Base-by-base conservation (phyloP, 768 basidiomycete species). In the Daedalea quercina region DNA sequence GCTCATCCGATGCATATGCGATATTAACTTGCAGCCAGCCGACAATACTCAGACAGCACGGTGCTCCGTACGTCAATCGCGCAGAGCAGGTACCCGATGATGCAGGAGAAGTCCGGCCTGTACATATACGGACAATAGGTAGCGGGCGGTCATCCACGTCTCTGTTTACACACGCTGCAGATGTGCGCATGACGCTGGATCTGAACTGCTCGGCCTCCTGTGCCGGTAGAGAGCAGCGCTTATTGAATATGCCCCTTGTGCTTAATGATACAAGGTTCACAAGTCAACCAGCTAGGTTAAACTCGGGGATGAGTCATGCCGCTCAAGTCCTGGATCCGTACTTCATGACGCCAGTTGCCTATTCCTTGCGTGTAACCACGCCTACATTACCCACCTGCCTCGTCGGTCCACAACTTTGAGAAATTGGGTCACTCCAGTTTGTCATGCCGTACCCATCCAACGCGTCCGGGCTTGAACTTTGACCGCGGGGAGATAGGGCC, bases 351-450 rank as follows among this genome's bases (percentile, higher is more conserved):
- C 66, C 60, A 53, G 66, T 57, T 66, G 52, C 61, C 64, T 48
- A 54, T 57, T 56, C 62, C 51, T 49, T 60, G 23, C 34, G 59
- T 55, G 56, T 59, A 51, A 57, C 63, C 65, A 57, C 40, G 35
- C 57, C 46, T 51, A 56, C 47, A 56, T 60, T 56, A 54, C 63
- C 44, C 55, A 59, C 54, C 63, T 73, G 60, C 69, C 64, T 63
- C 41, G 54, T 62, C 45, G 44, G 62, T 28, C 13, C 37, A 50
- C 47, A 51, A 60, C 35, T 28, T 54, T 44, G 47, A 25, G 53
- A 54, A 51, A 41, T 44, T 44, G 37, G 45, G 48, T 24, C 48
- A 40, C 47, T 50, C 60, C 35, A 54, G 55, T 60, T 60, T 63
- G 61, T 62, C 61, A 59, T 57, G 57, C 55, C 47, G 54, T 47